Base-by-base conservation (phyloP, 140 eudicot genomes). In the Erigeron philadelphicus region DNA sequence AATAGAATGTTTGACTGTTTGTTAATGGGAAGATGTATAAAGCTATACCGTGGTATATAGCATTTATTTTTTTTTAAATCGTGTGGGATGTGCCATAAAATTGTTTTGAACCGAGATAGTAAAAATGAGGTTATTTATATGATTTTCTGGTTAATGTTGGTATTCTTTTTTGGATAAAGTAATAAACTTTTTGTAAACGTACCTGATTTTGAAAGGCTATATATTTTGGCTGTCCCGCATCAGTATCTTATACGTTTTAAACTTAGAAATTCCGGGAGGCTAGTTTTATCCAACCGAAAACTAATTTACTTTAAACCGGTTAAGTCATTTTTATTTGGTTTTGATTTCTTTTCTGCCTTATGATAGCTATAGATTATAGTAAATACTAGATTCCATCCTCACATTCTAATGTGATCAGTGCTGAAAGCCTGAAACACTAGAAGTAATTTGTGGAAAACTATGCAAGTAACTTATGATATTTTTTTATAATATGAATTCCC, bases 381-480 rank as follows among this genome's bases (percentile, higher is more conserved):
- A 21, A 65, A 47, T 66, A 7, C 71, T 9, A 38, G 9, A 8
- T 58, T 50, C 31, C 35, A 38, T 4, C 59, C 56, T 66, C 8
- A 6, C 23, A 23, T 46, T 13, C 7, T 23, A n/a, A 66, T 41
- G 3, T 58, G 38, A 7, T 53, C 5, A 15, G 16, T 57, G 75
- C 57, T 70, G 57, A 57, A 21, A 21, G 25, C 25, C 25, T 21
- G 25, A 0, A 58, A 43, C 40, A 9, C 23, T 71, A n/a, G 59
- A 71, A 71, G 59, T 71, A 31, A 18, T 58, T 44, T 71, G 58
- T 9, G 47, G 46, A 5, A 70, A 12, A 46, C 64, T 44, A 35
- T 61, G 2, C 47, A 9, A 11, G n/a, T 61, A 2, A 40, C 3
- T 61, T 61, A 11, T 1, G 4, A 8, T 16, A 7, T 17, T 4